Conservation (phyloP, 306 rosid species). For the Mucuna pruriens region DNA sequence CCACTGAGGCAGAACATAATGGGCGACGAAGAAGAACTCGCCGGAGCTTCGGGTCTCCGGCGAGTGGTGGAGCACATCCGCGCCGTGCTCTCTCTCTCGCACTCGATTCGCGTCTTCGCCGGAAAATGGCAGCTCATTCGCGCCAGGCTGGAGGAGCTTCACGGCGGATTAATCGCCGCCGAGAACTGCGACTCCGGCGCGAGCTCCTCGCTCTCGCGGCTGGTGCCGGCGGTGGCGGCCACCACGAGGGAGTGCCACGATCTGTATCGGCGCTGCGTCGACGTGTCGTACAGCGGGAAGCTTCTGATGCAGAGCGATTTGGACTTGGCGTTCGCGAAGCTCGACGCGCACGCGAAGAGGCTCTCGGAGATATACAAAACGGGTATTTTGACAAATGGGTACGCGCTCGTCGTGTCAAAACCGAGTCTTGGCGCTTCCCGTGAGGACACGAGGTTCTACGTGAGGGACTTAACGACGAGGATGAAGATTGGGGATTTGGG, state of each 20-base stretch:
- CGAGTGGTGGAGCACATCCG: constrained; percentile 51
- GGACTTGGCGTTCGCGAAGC: constrained; percentile 62
- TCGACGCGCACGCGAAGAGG: constrained; percentile 59
- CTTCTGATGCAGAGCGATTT: constrained; percentile 97
- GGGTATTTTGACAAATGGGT: constrained; percentile 63
- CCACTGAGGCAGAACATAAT: constrained; percentile 45
- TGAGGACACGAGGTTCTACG: constrained; percentile 87
- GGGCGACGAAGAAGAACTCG: constrained; percentile 52
- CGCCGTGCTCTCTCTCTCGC: constrained; percentile 66
- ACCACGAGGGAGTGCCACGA: constrained; percentile 69
- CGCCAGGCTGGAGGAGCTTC: constrained; percentile 76
- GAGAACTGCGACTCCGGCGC: constrained; percentile 65
- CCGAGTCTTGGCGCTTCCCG: constrained; percentile 75
- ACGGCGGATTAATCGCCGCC: constrained; percentile 63
- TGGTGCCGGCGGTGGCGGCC: constrained; percentile 39
- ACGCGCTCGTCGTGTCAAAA: constrained; percentile 75
- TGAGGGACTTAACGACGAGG: constrained; percentile 74
- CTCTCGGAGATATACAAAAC: constrained; percentile 68
- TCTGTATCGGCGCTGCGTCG: constrained; percentile 80
- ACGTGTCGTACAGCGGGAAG: constrained; percentile 86
- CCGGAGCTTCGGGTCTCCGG: constrained; percentile 53
- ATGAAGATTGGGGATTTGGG: constrained; percentile 85
- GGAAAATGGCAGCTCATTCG: constrained; percentile 86
- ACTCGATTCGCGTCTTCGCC: constrained; percentile 71
- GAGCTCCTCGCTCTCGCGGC: constrained; percentile 47